Base-by-base conservation (phyloP, 2,329 filamentous ascomycete genomes). In the Xylariaceae sp. region DNA sequence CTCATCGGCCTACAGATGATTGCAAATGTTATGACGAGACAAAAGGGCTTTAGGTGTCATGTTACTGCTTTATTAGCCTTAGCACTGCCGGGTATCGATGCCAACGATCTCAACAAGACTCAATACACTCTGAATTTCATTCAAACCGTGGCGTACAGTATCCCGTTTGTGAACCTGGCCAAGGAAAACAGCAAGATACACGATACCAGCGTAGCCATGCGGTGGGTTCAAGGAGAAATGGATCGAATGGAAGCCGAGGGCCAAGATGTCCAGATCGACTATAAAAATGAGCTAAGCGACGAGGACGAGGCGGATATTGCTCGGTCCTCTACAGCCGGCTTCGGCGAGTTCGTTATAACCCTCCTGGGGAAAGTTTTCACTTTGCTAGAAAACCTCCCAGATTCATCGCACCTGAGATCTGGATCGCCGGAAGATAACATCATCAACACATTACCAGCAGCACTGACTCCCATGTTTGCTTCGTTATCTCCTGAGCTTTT, bases 81-180 rank as follows among this genome's bases (percentile, higher is more conserved):
- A 55, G 91, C 93, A 4, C 78, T 99, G 26, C 95, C 95, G 0
- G 95, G 94, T 18, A 96, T 99, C 53, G 95, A 99, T 73, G 92
- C 95, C 59, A 99, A 99, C 69, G 94, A 99, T 73, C 77, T 99
- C 21, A 92, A 94, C 69, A 99, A 99, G 79, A 97, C 94, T 0
- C 83, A 96, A 64, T 91, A 96, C 72, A 95, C 94, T 0, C 79
- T 99, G 53, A 91, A 92, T 62, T 97, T 97, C 70, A 94, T 99
- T 52, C 93, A 97, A 72, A 89, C 91, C 53, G 91, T 97, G 10
- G 93, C 92, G 55, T 97, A 97, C 76, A 96, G 93, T 66, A 95
- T 99, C 46, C 95, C 94, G 0, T 90, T 99, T 67, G 85, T 89
- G 53, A 89, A 95, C 55, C 76, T 99, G 44, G 87, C 89, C 6